Conservation (phyloP, 192 early-diverging fungal genomes). For the Diversispora eburnea region DNA sequence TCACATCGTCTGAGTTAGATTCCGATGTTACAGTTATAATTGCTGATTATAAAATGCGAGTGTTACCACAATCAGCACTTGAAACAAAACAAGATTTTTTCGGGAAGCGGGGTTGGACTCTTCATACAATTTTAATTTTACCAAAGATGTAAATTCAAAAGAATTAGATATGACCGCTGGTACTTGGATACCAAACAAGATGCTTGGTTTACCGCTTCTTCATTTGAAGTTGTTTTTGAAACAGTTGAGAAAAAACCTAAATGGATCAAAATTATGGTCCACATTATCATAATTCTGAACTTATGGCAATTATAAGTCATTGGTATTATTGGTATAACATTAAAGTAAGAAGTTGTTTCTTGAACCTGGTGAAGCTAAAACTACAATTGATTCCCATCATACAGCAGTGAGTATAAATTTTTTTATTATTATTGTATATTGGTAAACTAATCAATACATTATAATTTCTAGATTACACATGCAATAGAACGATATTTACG, state of each 20-base stretch:
- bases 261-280: conserved; percentile 2
- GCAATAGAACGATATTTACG: conserved; percentile 5
- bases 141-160: background rate
- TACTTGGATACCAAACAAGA: background rate
- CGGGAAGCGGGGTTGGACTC: background rate
- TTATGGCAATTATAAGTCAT: background rate
- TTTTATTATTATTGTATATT: background rate
- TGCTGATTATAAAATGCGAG: conserved; percentile 9
- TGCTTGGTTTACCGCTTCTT: background rate
- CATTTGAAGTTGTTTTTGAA: background rate
- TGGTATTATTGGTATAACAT: conserved; percentile 2
- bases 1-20: background rate
- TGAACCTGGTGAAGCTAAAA: background rate
- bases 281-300: conserved; percentile 4
- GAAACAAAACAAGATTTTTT: conserved; percentile 12
- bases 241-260: conserved; percentile 1
- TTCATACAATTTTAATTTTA: background rate
- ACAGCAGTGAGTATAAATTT: background rate
- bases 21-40: background rate
- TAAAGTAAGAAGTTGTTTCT: background rate
- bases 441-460: background rate
- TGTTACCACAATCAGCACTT: background rate
- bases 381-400: background rate
- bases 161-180: conserved; percentile 3
- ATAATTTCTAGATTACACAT: conserved; percentile 1